phyloP scores from a whole-genome alignment of 495 filamentous ascomycete genomes.

The Glarea lozoyensis region DNA sequence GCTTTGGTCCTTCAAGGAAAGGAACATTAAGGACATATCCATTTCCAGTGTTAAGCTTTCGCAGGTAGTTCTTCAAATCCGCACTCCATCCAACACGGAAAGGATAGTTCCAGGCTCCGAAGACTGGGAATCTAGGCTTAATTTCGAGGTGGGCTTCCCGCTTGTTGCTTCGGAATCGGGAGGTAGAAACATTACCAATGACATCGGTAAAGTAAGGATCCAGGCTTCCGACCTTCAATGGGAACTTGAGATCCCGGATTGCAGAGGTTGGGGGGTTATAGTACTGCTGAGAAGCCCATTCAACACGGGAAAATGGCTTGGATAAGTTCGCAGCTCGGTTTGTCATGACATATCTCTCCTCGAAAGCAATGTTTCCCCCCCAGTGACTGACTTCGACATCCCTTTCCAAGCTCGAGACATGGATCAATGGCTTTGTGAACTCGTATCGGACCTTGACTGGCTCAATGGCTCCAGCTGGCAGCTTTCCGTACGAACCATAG shows the following conservation, averaged over 20 bases:
- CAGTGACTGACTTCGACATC: slow-evolving; percentile 95
- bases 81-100: slow-evolving; percentile 95
- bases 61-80: slow-evolving; percentile 65
- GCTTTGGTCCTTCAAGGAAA: slow-evolving; percentile 89
- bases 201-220: slow-evolving; percentile 94
- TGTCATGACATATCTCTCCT: slow-evolving; percentile 84
- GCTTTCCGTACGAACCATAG: slow-evolving; percentile 81
- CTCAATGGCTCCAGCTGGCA: slow-evolving; percentile 63
- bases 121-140: slow-evolving; percentile 85
- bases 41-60: slow-evolving; percentile 47
- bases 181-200: slow-evolving; percentile 95
- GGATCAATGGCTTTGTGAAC: slow-evolving; percentile 84
- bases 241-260: slow-evolving; percentile 72
- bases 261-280: slow-evolving; percentile 68
- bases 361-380: slow-evolving; percentile 91
- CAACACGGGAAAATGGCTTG: slow-evolving; percentile 77
- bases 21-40: slow-evolving; percentile 85
- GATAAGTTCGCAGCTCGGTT: slow-evolving; percentile 80
- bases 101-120: slow-evolving; percentile 95
- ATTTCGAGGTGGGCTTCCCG: slow-evolving; percentile 79
- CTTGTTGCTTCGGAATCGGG: slow-evolving; percentile 69
- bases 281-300: slow-evolving; percentile 68
- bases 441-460: slow-evolving; percentile 80
- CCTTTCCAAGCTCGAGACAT: slow-evolving; percentile 67
- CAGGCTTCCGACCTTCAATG: slow-evolving; percentile 64